A percentile compares a stretch with the other conserved stretches of the same genome.
Conservation (phyloP, 495 filamentous ascomycete genomes). For the Podospora fimiseda region DNA sequence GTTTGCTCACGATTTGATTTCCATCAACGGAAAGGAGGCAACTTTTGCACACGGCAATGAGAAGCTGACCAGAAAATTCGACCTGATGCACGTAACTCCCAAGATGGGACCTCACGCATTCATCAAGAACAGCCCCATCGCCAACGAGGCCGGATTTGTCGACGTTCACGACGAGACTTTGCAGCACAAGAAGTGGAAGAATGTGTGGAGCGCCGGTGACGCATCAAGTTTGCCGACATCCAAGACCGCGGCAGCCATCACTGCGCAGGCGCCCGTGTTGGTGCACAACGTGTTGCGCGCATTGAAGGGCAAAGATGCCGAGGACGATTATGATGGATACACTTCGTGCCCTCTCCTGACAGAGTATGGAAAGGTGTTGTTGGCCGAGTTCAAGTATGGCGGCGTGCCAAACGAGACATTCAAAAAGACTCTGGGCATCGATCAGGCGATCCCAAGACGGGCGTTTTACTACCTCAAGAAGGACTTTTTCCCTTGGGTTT, state of each 20-base stretch:
- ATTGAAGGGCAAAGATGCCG: slow-evolving; percentile 49
- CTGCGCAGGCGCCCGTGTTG: slow-evolving; percentile 55
- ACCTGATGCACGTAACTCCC: slow-evolving; percentile 54
- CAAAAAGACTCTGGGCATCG: slow-evolving; percentile 46
- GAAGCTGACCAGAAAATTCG: slow-evolving; percentile 48
- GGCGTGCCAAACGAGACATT: slow-evolving; percentile 67
- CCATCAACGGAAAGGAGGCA: slow-evolving; percentile 51
- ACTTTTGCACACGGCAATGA: slow-evolving; percentile 44
- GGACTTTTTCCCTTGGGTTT: slow-evolving; percentile 66
- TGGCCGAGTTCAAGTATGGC: slow-evolving; percentile 70
- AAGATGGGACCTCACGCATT: slow-evolving; percentile 58
- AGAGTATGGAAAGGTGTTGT: slow-evolving; percentile 59
- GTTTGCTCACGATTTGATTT: slow-evolving; percentile 61
- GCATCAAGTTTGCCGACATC: slow-evolving; percentile 60
- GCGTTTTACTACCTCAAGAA: slow-evolving; percentile 64
- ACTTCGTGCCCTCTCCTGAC: slow-evolving; percentile 63
- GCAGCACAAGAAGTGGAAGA: slow-evolving; percentile 55
- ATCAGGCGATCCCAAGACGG: slow-evolving; percentile 50
- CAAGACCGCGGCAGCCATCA: slow-evolving; percentile 64
- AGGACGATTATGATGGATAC: slow-evolving; percentile 57
- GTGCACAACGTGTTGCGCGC: slow-evolving; percentile 48
- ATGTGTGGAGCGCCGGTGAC: slow-evolving; percentile 66
- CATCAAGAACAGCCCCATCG: slow-evolving; percentile 51
- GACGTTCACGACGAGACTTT: slow-evolving; percentile 57
- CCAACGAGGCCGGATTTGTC: slow-evolving; percentile 57